Percentiles rank a stretch among this genome's conserved stretches.
phyloP scores from a whole-genome alignment of 805 yeast species.

The Yamadazyma kitorensis region DNA sequence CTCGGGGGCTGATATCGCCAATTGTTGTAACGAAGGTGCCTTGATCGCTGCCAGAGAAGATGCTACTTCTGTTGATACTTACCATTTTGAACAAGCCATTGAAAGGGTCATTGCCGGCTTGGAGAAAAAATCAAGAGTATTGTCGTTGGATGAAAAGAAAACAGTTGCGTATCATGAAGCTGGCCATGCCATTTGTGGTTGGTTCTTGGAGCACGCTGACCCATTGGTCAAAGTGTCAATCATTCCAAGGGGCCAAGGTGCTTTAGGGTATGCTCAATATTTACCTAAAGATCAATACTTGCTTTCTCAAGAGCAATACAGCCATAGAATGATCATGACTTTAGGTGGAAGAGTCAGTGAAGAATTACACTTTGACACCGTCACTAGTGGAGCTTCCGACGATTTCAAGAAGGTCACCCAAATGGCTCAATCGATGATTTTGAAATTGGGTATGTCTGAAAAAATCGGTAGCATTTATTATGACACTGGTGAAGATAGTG shows the following conservation, averaged over 20 bases:
- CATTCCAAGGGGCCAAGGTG: constrained; percentile 93
- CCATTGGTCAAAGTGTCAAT: constrained; percentile 91
- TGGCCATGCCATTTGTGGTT: constrained; percentile 95
- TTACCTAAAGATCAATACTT: constrained; percentile 86
- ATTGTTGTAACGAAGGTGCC: constrained; percentile 93
- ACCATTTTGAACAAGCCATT: constrained; percentile 87
- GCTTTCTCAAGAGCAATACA: constrained; percentile 69
- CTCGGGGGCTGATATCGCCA: constrained; percentile 95
- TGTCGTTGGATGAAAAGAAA: constrained; percentile 76
- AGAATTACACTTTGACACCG: constrained; percentile 81
- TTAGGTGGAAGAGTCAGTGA: constrained; percentile 91
- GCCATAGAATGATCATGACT: constrained; percentile 90
- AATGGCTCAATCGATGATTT: constrained; percentile 88
- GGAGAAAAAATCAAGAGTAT: constrained; percentile 77
- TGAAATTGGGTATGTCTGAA: constrained; percentile 83
- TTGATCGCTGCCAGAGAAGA: constrained; percentile 84
- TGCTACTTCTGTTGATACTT: constrained; percentile 56
- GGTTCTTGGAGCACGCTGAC: constrained; percentile 86
- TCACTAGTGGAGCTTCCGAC: constrained; percentile 89
- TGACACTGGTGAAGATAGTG: constrained; percentile 46
- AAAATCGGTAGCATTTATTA: constrained; percentile 67
- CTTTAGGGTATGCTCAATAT: constrained; percentile 94
- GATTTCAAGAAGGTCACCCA: constrained; percentile 89
- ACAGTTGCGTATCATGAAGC: constrained; percentile 95
- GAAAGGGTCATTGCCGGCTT: constrained; percentile 95